Evolutionary conservation across 768 basidiomycete species (phyloP).

Genomic region (Mycena latifolia): DNA sequence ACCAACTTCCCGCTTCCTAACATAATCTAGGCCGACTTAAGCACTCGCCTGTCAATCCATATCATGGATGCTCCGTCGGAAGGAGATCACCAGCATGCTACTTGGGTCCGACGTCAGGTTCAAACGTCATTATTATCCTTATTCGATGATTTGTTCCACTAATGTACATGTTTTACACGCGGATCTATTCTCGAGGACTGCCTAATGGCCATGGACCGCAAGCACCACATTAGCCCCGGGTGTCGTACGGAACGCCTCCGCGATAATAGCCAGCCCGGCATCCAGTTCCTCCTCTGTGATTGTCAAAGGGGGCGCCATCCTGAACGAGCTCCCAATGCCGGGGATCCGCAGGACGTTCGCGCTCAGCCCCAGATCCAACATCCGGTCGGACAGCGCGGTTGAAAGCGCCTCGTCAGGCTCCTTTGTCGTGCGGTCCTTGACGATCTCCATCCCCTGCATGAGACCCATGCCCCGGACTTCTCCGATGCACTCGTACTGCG

Average conservation of each 20-base stretch:
- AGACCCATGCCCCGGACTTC: slow-evolving; percentile 38
- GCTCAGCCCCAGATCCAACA: slow-evolving; percentile 38
- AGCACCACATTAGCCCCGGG: slow-evolving; percentile 27
- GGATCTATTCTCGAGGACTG: background rate
- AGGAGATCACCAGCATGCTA: too few species aligned
- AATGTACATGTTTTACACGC: too few species aligned
- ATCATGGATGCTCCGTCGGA: too few species aligned
- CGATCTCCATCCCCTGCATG: slow-evolving; percentile 39
- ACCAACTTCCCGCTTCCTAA: too few species aligned
- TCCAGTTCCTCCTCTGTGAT: slow-evolving; percentile 35
- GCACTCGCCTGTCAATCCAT: too few species aligned
- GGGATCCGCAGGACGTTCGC: slow-evolving; percentile 38
- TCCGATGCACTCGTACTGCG: slow-evolving; percentile 38
- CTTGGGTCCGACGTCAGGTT: too few species aligned
- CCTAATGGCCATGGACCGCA: slow-evolving; percentile 21
- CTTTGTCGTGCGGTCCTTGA: slow-evolving; percentile 34
- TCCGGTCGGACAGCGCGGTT: slow-evolving; percentile 16
- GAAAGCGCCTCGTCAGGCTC: slow-evolving; percentile 36
- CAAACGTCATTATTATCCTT: too few species aligned
- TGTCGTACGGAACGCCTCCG: slow-evolving; percentile 34
- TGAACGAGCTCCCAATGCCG: slow-evolving; percentile 38
- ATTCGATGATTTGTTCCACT: too few species aligned
- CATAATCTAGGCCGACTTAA: too few species aligned
- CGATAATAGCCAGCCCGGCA: slow-evolving; percentile 36
- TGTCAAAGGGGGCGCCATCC: slow-evolving; percentile 38